Percentiles rank a stretch among this genome's conserved stretches.
These are phyloP conservation scores for Cicer chorassanicum DNA, from an alignment of 306 rosid genomes.

Conservation along the genomic window DNA sequence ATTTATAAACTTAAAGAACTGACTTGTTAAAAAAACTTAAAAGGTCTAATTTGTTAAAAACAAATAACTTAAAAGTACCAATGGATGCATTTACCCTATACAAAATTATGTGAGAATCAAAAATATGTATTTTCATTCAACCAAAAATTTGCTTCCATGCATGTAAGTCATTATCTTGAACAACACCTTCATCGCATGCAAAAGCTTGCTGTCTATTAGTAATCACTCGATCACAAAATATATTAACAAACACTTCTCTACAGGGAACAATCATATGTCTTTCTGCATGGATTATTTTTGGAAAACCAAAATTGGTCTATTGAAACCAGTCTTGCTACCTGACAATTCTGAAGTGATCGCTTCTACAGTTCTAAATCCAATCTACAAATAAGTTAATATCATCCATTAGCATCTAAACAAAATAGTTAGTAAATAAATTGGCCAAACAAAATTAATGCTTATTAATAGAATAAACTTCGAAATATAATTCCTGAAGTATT, in stretches of 20 bases:
- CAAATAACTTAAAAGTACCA: no score
- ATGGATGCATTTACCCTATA: background rate
- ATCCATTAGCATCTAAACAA: constrained; percentile 36
- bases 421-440: background rate
- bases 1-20: no score
- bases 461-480: background rate
- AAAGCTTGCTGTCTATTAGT: constrained; percentile 22
- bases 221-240: constrained; percentile 28
- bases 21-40: no score
- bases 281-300: constrained; percentile 53
- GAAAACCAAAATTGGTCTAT: constrained; percentile 82
- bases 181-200: constrained; percentile 17
- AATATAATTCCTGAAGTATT: constrained; percentile 22
- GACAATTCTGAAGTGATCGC: constrained; percentile 63
- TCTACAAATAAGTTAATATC: constrained; percentile 53
- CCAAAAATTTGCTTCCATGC: constrained; percentile 21
- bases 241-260: constrained; percentile 2
- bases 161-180: constrained; percentile 1
- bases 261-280: constrained; percentile 9
- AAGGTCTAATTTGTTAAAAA: no score
- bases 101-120: background rate
- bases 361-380: constrained; percentile 80
- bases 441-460: constrained; percentile 28
- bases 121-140: constrained; percentile 23
- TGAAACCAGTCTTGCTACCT: constrained; percentile 75